Evolutionary conservation across 129 eudicot genomes (phyloP).

Genomic region (Tagetes erecta): DNA sequence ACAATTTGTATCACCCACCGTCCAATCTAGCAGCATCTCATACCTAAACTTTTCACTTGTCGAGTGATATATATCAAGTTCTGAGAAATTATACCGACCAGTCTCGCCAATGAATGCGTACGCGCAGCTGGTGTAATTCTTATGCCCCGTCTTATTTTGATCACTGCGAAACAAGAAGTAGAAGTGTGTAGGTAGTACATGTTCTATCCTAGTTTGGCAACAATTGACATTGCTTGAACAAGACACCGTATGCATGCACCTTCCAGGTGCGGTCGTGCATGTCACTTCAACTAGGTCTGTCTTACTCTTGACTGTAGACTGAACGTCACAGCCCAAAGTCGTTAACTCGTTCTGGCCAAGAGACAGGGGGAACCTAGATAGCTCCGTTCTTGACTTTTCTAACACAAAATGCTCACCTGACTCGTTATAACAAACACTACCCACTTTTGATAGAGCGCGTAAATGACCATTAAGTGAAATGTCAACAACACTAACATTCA

Average conservation of each 20-base stretch:
- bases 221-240: not conserved
- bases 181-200: not conserved
- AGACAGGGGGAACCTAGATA: too few relatives aligned
- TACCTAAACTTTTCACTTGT: too few relatives aligned
- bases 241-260: not conserved
- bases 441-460: too few relatives aligned
- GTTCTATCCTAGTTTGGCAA: not conserved
- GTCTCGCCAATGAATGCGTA: too few relatives aligned
- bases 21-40: constrained; percentile 9
- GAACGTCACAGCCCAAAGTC: not conserved
- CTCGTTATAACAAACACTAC: too few relatives aligned
- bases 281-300: not conserved
- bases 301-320: not conserved
- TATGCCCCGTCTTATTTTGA: too few relatives aligned
- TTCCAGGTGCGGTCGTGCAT: not conserved
- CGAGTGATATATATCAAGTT: too few relatives aligned
- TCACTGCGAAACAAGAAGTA: too few relatives aligned
- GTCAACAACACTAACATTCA: not conserved
- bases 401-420: too few relatives aligned
- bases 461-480: not conserved
- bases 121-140: too few relatives aligned
- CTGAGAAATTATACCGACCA: too few relatives aligned
- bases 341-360: not conserved
- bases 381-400: too few relatives aligned
- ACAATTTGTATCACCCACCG: constrained; percentile 11